A percentile compares a stretch with the other conserved stretches of the same genome.
phyloP scores from a whole-genome alignment of 257 asterid genomes.

The Solanum microdontum region DNA sequence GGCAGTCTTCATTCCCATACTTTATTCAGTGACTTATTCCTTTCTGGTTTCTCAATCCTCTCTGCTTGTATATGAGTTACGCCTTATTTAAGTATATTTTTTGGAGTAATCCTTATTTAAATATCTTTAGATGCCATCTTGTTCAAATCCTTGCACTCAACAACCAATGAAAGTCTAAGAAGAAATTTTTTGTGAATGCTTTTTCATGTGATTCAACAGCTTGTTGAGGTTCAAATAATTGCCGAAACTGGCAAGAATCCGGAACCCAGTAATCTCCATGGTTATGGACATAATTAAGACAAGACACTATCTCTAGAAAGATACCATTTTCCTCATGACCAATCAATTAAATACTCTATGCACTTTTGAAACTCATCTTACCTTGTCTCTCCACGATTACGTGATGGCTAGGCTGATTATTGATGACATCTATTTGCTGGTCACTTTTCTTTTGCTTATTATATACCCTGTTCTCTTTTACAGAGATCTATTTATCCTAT shows the following conservation, averaged over 20 bases:
- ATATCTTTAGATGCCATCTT: neutral
- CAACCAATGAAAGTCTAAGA: neutral
- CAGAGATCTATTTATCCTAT: neutral
- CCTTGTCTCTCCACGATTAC: neutral
- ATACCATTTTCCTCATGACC: neutral
- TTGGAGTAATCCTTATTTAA: neutral
- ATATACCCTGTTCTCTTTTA: neutral
- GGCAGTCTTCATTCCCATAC: neutral
- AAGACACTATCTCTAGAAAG: neutral
- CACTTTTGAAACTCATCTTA: neutral
- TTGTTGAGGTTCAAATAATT: neutral
- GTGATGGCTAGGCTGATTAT: neutral
- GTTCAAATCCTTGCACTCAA: neutral
- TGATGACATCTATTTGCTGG: neutral
- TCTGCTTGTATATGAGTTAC: neutral
- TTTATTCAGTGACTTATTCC: neutral
- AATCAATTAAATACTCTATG: neutral
- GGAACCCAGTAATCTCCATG: neutral
- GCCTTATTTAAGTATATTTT: neutral
- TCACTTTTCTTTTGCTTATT: neutral
- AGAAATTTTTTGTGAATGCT: neutral
- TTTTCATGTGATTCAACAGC: neutral
- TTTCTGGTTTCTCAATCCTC: neutral
- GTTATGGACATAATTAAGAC: neutral
- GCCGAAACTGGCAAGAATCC: neutral